phyloP scores from a whole-genome alignment of 176 grass and related monocot genomes.

The Hyparrhenia diplandra region DNA sequence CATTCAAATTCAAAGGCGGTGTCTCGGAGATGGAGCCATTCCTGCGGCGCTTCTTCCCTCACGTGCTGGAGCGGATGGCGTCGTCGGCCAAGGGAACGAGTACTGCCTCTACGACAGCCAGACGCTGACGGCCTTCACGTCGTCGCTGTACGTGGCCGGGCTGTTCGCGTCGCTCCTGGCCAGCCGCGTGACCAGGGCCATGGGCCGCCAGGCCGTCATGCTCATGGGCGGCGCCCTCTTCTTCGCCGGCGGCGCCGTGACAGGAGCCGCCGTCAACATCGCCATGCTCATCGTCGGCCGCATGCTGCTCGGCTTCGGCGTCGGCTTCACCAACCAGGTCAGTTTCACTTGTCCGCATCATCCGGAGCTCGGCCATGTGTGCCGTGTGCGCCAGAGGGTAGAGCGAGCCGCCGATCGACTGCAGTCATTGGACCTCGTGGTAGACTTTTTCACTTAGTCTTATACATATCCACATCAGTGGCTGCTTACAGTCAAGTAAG shows the following conservation, averaged over 20 bases:
- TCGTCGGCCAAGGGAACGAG: conserved; percentile 33
- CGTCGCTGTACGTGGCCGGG: conserved; percentile 74
- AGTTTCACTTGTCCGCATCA: neutral
- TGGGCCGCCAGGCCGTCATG: conserved; percentile 65
- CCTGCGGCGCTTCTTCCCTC: conserved; percentile 57
- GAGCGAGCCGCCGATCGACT: no score
- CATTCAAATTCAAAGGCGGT: conserved; percentile 22
- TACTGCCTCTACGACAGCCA: conserved; percentile 82
- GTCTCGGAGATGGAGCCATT: conserved; percentile 78
- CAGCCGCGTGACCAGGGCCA: conserved; percentile 50
- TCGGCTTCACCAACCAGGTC: conserved; percentile 91
- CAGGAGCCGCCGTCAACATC: conserved; percentile 57
- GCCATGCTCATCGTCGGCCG: conserved; percentile 81
- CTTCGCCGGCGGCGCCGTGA: conserved; percentile 61
- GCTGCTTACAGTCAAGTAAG: no score
- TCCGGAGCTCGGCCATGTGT: no score
- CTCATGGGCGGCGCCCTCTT: conserved; percentile 65
- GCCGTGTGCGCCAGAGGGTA: no score
- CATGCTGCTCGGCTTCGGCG: conserved; percentile 73
- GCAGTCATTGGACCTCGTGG: no score
- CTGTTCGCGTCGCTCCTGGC: conserved; percentile 52
- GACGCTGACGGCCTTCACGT: conserved; percentile 74
- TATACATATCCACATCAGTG: no score
- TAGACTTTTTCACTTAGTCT: no score
- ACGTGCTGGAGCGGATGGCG: conserved; percentile 44